Evolutionary conservation across 805 yeast species (phyloP).

Genomic region (Starmerella apicola): DNA sequence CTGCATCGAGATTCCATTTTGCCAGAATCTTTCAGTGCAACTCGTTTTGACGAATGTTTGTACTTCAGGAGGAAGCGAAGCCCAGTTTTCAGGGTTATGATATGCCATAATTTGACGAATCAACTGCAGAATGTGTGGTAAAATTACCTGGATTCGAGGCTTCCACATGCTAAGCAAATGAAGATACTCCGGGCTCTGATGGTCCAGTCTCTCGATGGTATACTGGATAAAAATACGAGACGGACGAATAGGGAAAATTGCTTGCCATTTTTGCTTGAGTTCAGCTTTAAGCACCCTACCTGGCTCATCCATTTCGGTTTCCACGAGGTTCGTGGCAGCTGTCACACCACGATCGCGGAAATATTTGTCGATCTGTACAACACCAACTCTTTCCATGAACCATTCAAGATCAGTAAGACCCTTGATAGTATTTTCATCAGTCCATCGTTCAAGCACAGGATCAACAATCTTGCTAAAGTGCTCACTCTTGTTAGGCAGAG

Average conservation of each 20-base stretch:
- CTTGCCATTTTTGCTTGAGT: conserved; percentile 83
- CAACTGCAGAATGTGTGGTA: conserved; percentile 81
- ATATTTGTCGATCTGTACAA: conserved; percentile 84
- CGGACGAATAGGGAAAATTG: conserved; percentile 88
- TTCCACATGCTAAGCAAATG: conserved; percentile 70
- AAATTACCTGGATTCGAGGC: conserved; percentile 81
- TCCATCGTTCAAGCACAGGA: conserved; percentile 87
- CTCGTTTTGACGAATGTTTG: conserved; percentile 84
- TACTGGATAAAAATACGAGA: conserved; percentile 91
- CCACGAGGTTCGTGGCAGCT: conserved; percentile 59
- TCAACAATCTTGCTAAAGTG: conserved; percentile 81
- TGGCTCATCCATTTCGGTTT: conserved; percentile 78
- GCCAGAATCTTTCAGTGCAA: conserved; percentile 94
- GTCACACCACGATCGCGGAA: conserved; percentile 73
- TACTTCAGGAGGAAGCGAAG: conserved; percentile 72
- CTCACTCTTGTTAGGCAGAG: conserved; percentile 49
- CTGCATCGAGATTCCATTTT: conserved; percentile 90
- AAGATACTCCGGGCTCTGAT: conserved; percentile 60
- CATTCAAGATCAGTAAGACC: conserved; percentile 84
- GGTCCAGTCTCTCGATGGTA: conserved; percentile 81
- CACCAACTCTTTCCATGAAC: conserved; percentile 97
- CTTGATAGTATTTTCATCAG: conserved; percentile 77
- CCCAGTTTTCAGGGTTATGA: conserved; percentile 89
- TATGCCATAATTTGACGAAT: conserved; percentile 86
- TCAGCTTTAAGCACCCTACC: conserved; percentile 67